Evolutionary conservation across 2,329 filamentous ascomycete genomes (phyloP).

Genomic region (Xylaria digitata): DNA sequence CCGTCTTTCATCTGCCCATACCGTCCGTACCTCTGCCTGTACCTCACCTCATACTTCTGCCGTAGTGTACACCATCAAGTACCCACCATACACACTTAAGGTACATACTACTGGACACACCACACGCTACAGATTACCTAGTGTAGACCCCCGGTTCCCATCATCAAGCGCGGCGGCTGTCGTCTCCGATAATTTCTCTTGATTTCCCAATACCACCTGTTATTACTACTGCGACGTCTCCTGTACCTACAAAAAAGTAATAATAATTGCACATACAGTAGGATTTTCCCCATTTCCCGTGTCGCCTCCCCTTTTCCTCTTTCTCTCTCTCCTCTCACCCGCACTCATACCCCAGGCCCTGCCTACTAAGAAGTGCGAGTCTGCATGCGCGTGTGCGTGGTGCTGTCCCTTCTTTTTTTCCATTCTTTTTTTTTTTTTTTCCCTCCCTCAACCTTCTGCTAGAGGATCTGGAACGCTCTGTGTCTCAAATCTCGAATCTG

Average conservation of each 20-base stretch:
- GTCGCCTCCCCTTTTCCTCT: slow-evolving; percentile 45
- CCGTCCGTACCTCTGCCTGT: too few species aligned
- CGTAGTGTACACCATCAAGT: too few species aligned
- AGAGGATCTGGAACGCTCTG: slow-evolving; percentile 40
- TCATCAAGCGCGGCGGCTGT: slow-evolving; percentile 38
- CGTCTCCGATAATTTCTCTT: slow-evolving; percentile 51
- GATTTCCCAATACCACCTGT: slow-evolving; percentile 46
- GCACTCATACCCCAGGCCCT: slow-evolving; percentile 38
- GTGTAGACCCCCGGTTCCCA: slow-evolving; percentile 41
- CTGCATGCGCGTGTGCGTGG: slow-evolving; percentile 46
- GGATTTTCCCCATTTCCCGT: slow-evolving; percentile 45
- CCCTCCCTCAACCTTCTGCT: slow-evolving; percentile 33
- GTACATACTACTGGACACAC: too few species aligned
- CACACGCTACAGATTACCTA: too few species aligned
- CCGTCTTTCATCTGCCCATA: too few species aligned
- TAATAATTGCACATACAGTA: slow-evolving; percentile 38
- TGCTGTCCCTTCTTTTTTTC: slow-evolving; percentile 48
- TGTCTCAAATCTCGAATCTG: slow-evolving; percentile 41
- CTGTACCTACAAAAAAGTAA: slow-evolving; percentile 35
- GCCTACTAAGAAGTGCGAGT: slow-evolving; percentile 36
- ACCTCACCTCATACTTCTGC: too few species aligned
- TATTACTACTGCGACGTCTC: slow-evolving; percentile 41
- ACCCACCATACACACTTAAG: too few species aligned
- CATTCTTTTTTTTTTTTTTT: slow-evolving; percentile 38
- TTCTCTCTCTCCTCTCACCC: slow-evolving; percentile 41